Base-by-base conservation (phyloP, 2,329 filamentous ascomycete species). In the Berkeleyomyces basicola region DNA sequence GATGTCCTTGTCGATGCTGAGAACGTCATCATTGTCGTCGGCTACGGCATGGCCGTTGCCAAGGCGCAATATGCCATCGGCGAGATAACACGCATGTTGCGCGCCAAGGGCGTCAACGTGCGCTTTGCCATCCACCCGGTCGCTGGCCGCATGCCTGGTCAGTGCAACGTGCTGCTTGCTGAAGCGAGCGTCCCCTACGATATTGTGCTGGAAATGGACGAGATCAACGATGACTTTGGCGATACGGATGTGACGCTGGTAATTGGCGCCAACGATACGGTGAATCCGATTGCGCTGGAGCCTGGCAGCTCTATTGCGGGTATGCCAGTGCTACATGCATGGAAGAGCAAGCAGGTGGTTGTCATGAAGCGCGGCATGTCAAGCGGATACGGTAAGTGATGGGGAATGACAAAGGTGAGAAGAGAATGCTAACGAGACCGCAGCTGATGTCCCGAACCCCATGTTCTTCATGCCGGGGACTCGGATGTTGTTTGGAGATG, bases 351-450 rank as follows among this genome's bases (percentile, higher is more conserved):
- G 77, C 85, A 92, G 70, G 88, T 93, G 1, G 82, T 96, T 61
- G 87, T 96, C 9, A 95, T 96, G 90, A 96, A 96, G 80, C 79
- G 90, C 64, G 86, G 90, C 59, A 85, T 95, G 86, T 86, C 87
- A 4, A 91, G 87, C 71, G 90, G 90, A 66, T 95, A 95, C 72
- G 88, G 85, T 86, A 69, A 74, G 82, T 74, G 36, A 49, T 36
- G 23, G 4, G 10, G 33, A 10, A 33, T n/a, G 6, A 40, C 9
- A 7, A 31, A 11, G 10, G 9, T n/a, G 40, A 11, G 40, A 7
- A 14, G 16, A 7, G 40, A 61, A 36, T 40, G 59, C 69, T 70
- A 66, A 70, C 65, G 16, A 11, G 36, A 1, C 33, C 39, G 44
- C 67, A 87, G 87, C 90, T 23, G 90, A 96, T 74, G 88, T 96